Base-by-base conservation (phyloP, 495 filamentous ascomycete genomes). In the Hypomontagnella submonticulosa region DNA sequence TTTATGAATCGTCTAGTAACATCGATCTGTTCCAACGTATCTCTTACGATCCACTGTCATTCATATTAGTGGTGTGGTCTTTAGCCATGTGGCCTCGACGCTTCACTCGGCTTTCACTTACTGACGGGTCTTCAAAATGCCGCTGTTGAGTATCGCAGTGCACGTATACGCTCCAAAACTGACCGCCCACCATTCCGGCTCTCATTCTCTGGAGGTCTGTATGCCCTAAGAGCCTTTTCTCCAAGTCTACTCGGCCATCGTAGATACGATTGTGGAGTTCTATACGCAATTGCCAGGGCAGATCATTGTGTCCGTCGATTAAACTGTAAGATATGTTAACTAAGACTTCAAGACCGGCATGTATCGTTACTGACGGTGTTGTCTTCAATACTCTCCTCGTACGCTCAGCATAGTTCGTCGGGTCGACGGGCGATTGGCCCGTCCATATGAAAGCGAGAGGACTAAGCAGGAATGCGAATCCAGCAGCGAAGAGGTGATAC, bases 141-240 rank as follows among this genome's bases (percentile, higher is more conserved):
- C 64, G 34, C 15, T 69, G 65, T 10, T 50, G 43, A 49, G 16
- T 18, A 59, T 61, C 66, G 15, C 64, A 70, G 16, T 66, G 47
- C 18, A 66, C 56, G 27, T 71, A 77, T 1, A 71, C 70, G 50
- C 71, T 75, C 76, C 77, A 79, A 50, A 79, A 80, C 47, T 76
- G 73, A 1, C 76, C 72, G 0, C 70, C 72, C 13, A 71, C 43
- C 50, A 59, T 59, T 0, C 72, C 72, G 2, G 59, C 36, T 47
- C 57, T 51, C 63, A 74, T 63, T 19, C 69, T 65, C 37, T 63
- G 56, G 11, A 73, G 47, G 51, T 73, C 69, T 0, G 69, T 70
- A 56, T 71, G 69, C 2, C 64, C 61, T 9, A 69, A 55, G 12
- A 71, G 65, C 27, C 69, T 57, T 47, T 73, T 67, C 11, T 63